Base-by-base conservation (phyloP, 2,329 filamentous ascomycete species). In the Talaromyces sp. region DNA sequence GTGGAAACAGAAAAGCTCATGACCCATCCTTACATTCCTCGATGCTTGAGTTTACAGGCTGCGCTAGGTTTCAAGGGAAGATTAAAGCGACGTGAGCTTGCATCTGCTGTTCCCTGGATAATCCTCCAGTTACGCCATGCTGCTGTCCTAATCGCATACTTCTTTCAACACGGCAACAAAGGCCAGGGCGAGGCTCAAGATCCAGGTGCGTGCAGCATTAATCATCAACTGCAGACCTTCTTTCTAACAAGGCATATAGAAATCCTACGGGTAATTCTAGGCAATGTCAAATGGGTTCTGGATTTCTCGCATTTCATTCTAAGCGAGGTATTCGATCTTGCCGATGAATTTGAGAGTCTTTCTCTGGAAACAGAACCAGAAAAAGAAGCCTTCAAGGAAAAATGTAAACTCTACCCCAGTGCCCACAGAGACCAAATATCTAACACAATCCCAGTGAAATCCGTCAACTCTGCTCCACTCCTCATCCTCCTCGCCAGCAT, bases 1-100 rank as follows among this genome's bases (percentile, higher is more conserved):
- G 83, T 89, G 44, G 90, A 96, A 55, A 84, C 88, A 61, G 86
- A 93, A 67, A 80, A 86, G 53, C 77, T 96, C 30, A 82, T 94
- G 58, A 80, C 86, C 54, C 92, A 94, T 64, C 78, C 80, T 3
- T 80, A 86, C 32, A 81, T 97, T 41, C 88, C 91, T 55, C 81
- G 89, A 51, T 90, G 86, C 51, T 78, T 97, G 11, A 89, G 90
- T 64, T 84, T 94, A 24, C 86, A 95, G 66, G 87, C 89, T 52
- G 86, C 90, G 47, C 76, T 97, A 9, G 90, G 89, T 3, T 92
- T 89, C 67, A 81, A 80, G 39, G 86, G 86, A 13, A 84, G 86
- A 60, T 79, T 80, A 52, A 76, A 80, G 32, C 75, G 81, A 7
- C 84, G 89, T 17, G 82, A 79, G 3, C 84, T 92, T 37, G 79